phyloP scores from a whole-genome alignment of 164 flowering plant species.

The Piper longum region DNA sequence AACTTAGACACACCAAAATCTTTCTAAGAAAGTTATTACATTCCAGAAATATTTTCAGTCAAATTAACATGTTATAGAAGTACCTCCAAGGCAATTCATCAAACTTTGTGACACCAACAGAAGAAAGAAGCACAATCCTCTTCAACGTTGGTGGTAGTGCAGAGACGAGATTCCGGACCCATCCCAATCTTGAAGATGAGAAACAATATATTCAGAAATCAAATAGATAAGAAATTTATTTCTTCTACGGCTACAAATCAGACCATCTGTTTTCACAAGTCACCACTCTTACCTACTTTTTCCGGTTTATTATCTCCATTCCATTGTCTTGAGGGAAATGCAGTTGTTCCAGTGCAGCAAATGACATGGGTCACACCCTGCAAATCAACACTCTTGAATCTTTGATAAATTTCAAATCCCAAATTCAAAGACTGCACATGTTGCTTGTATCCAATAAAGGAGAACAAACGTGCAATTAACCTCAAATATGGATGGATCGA shows the following conservation, averaged over 20 bases:
- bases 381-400: constrained; percentile 8
- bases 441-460: neutral
- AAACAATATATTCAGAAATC: constrained; percentile 2
- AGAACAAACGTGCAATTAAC: constrained; percentile 18
- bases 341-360: constrained; percentile 94
- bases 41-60: neutral
- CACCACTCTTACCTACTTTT: constrained; percentile 62
- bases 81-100: constrained; percentile 97
- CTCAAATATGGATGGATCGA: constrained; percentile 73
- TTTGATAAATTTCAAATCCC: neutral
- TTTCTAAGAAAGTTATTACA: no score
- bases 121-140: constrained; percentile 86
- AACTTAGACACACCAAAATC: no score
- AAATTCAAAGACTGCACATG: neutral
- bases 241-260: neutral
- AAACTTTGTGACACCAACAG: constrained; percentile 93
- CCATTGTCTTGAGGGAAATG: constrained; percentile 93
- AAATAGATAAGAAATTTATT: neutral
- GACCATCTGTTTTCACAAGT: no score
- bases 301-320: constrained; percentile 91
- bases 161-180: constrained; percentile 82
- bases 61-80: neutral
- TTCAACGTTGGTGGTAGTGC: constrained; percentile 65
- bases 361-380: constrained; percentile 95
- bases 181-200: constrained; percentile 72